Percentiles rank a stretch among this genome's conserved stretches.
Conservation (phyloP, 805 yeast species). For the Lachancea lanzarotensis region DNA sequence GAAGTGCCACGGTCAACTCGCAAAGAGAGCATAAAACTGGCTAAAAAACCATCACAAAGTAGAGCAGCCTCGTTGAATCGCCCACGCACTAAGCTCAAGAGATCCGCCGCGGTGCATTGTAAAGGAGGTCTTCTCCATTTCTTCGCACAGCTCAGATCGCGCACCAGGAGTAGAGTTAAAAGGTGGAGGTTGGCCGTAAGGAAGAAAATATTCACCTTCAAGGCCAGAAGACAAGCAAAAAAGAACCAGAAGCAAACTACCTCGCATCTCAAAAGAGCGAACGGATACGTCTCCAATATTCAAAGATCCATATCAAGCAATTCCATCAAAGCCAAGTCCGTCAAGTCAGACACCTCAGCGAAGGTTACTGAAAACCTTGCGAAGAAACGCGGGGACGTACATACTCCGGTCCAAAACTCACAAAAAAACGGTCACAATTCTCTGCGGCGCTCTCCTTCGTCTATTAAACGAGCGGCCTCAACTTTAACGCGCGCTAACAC, state of each 20-base stretch:
- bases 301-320: constrained; percentile 16
- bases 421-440: constrained; percentile 9
- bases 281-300: constrained; percentile 27
- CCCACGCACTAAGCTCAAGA: constrained; percentile 25
- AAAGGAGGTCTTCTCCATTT: constrained; percentile 35
- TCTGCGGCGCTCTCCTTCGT: constrained; percentile 31
- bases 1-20: not conserved
- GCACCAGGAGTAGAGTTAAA: constrained; percentile 21
- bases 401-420: not conserved
- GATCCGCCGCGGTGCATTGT: constrained; percentile 34
- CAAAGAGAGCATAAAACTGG: not conserved
- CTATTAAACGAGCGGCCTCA: constrained; percentile 34
- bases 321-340: not conserved
- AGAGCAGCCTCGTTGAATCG: not conserved
- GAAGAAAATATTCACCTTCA: constrained; percentile 19
- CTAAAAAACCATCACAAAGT: not conserved
- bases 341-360: no score
- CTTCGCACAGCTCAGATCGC: constrained; percentile 24
- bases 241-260: constrained; percentile 18
- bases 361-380: not conserved
- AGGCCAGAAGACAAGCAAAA: constrained; percentile 4
- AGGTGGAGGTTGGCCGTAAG: constrained; percentile 26
- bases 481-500: constrained; percentile 18
- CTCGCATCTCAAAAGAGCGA: constrained; percentile 26
- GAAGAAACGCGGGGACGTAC: not conserved